A percentile compares a stretch with the other conserved stretches of the same genome.
Conservation (phyloP, 2,329 filamentous ascomycete species). For the Apiospora pterosperma region DNA sequence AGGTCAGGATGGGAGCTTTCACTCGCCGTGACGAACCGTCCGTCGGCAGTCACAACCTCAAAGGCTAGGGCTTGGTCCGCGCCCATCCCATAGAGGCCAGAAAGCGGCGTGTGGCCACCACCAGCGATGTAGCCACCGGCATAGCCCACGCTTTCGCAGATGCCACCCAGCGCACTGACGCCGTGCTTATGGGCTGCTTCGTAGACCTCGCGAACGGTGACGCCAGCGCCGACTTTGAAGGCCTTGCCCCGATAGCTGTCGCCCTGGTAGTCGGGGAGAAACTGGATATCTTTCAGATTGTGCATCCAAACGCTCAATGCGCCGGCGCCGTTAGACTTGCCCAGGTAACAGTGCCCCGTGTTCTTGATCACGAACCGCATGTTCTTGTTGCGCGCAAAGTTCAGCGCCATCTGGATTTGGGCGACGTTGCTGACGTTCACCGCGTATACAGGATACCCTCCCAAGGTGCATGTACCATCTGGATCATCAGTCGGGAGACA, state of each 20-base stretch:
- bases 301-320: constrained; percentile 36
- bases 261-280: constrained; percentile 29
- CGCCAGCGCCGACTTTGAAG: constrained; percentile 53
- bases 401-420: constrained; percentile 43
- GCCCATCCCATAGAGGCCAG: constrained; percentile 45
- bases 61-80: constrained; percentile 48
- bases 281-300: constrained; percentile 29
- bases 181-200: constrained; percentile 43
- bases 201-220: constrained; percentile 52
- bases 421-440: constrained; percentile 38
- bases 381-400: constrained; percentile 42
- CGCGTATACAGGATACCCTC: constrained; percentile 39
- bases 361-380: constrained; percentile 50
- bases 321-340: constrained; percentile 35
- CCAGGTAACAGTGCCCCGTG: constrained; percentile 50
- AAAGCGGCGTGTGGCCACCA: constrained; percentile 53
- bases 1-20: constrained; percentile 42
- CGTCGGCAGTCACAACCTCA: constrained; percentile 46
- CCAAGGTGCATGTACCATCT: constrained; percentile 30
- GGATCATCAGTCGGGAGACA: constrained; percentile 20
- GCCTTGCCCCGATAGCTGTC: constrained; percentile 40
- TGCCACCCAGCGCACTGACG: constrained; percentile 49
- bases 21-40: constrained; percentile 40
- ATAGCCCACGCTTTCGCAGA: constrained; percentile 51
- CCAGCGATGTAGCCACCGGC: constrained; percentile 45